phyloP scores from a whole-genome alignment of 2,329 filamentous ascomycete species.

The Mycogone perniciosa region DNA sequence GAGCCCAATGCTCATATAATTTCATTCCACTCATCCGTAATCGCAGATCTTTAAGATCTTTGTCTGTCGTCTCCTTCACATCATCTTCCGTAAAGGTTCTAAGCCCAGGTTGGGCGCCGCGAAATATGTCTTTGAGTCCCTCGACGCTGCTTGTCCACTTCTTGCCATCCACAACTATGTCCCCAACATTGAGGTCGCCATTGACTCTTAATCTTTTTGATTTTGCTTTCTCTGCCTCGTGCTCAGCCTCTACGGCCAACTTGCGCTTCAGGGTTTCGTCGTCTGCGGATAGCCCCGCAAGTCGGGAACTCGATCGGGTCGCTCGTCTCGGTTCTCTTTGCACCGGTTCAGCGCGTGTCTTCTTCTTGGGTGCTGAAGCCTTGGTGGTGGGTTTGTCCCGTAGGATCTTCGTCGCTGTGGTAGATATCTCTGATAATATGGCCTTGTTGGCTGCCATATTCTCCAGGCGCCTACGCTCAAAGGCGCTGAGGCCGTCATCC shows the following conservation, averaged over 20 bases:
- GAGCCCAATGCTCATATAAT: constrained; percentile 77
- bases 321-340: constrained; percentile 43
- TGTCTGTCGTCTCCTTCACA: constrained; percentile 70
- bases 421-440: constrained; percentile 68
- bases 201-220: constrained; percentile 52
- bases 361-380: constrained; percentile 30
- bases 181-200: constrained; percentile 62
- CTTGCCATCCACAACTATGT: constrained; percentile 74
- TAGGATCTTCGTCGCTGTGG: constrained; percentile 62
- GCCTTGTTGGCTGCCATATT: constrained; percentile 85
- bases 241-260: constrained; percentile 42
- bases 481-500: constrained; percentile 61
- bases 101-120: constrained; percentile 70
- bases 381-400: constrained; percentile 47
- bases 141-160: constrained; percentile 64
- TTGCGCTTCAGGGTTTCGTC: constrained; percentile 43
- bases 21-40: constrained; percentile 70
- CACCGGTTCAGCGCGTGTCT: constrained; percentile 32
- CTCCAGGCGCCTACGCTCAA: constrained; percentile 75
- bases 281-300: constrained; percentile 49
- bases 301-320: constrained; percentile 51
- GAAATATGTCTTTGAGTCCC: constrained; percentile 52
- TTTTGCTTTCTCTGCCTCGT: constrained; percentile 35
- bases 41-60: constrained; percentile 65
- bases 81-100: constrained; percentile 84